Evolutionary conservation across 164 flowering plant species (phyloP), one percentile per base, ranked within the genome.

Genomic region (Nelumbo lutea): DNA sequence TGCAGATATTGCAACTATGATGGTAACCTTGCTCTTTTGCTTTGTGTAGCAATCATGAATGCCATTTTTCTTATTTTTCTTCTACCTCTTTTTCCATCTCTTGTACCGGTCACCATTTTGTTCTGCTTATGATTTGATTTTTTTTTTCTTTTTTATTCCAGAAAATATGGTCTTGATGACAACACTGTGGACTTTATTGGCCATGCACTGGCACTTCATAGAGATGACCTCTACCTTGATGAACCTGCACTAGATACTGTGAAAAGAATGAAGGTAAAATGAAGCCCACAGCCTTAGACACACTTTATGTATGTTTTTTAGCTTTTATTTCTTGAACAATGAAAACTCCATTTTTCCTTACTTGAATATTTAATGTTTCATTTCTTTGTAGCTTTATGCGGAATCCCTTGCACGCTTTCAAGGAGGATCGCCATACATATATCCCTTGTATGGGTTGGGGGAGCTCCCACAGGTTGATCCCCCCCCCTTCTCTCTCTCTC

Each of bases 401-500:
- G 98, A 93, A 76, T 93, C 98, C 64, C 58, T 91, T 73, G 96
- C 97, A 55, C 96, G 97, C 71, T 91, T 91, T 80, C 91, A 86
- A 83, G 98, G 98, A 73, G 96, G 98, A 69, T 93, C 98, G 7
- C 98, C 98, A 10, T 93, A 93, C 77, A 91, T 93, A 58, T 93
- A 93, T 61, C 98, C 98, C 6, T 74, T 93, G 61, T 91, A 93
- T 82, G 98, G 98, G 52, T 73, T 93, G 47, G 98, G 95, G 79
- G 98, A 93, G 76, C 91, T 93, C 27, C 98, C 98, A 47, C 98
- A 93, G 97, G 98, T 93, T 67, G 7, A 46, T 46, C 1, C 7
- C 48, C 4, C 69, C 14, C 45, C 1, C 68, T 62, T 48, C 70
- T 6, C 13, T 67, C 56, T 47, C 40, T 43, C 43, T 27, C 61